Percentiles rank a stretch among this genome's conserved stretches.
phyloP scores from a whole-genome alignment of 768 basidiomycete genomes.

The Phylloporus arenicola region DNA sequence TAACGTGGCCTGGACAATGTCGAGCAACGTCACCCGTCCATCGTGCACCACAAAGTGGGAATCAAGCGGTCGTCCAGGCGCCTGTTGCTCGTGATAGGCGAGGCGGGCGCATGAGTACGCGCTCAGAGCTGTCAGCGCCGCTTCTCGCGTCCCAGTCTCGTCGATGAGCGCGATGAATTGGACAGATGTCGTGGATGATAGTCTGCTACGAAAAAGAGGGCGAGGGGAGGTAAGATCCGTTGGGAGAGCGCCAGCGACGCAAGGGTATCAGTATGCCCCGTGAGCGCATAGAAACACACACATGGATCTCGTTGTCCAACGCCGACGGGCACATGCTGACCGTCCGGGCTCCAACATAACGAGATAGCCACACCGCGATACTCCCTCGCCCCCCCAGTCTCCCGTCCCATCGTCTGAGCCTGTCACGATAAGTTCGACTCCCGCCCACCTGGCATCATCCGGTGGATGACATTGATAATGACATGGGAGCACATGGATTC shows the following conservation, averaged over 20 bases:
- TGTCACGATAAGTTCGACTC: constrained; percentile 78
- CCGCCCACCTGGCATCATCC: constrained; percentile 82
- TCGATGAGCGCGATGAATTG: not conserved
- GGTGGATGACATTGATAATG: constrained; percentile 85
- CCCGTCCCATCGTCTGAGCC: constrained; percentile 88
- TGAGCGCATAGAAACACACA: constrained; percentile 56
- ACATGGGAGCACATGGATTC: constrained; percentile 88
- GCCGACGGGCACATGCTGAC: constrained; percentile 84
- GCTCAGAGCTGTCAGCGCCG: not conserved
- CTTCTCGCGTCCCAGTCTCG: not conserved
- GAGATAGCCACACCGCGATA: constrained; percentile 82
- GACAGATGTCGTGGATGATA: constrained; percentile 80
- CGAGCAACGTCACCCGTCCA: not conserved
- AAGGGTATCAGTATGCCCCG: constrained; percentile 88
- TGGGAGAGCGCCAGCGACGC: constrained; percentile 90
- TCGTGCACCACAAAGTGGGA: not conserved
- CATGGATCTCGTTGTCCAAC: constrained; percentile 94
- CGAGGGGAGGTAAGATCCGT: constrained; percentile 81
- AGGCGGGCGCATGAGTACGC: not conserved
- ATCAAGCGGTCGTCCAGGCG: not conserved
- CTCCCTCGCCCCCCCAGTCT: constrained; percentile 84
- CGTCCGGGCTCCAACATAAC: constrained; percentile 93
- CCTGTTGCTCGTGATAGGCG: not conserved
- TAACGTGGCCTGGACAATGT: not conserved
- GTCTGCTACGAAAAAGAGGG: constrained; percentile 87